Conservation (phyloP, 352 stramenopile genomes). For the Globisporangium nagaii region DNA sequence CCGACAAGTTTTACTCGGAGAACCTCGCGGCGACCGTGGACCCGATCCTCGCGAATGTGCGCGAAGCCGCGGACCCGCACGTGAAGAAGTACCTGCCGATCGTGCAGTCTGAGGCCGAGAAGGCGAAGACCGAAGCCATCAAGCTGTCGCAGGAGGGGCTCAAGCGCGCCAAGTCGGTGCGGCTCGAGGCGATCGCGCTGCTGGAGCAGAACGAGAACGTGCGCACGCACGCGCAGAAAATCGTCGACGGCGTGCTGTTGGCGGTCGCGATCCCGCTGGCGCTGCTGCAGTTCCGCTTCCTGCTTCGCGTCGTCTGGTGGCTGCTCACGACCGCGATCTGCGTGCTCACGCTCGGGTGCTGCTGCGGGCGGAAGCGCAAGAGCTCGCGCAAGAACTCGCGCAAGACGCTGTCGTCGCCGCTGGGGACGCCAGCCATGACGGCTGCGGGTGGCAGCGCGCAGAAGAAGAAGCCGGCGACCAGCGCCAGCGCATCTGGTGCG, state of each 20-base stretch:
- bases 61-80: conserved; percentile 42
- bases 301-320: conserved; percentile 51
- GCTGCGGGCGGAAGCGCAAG: conserved; percentile 41
- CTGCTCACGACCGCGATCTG: conserved; percentile 44
- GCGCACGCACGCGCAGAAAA: conserved; percentile 52
- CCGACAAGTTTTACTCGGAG: conserved; percentile 58
- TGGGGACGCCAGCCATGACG: conserved; percentile 9
- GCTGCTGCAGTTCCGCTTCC: conserved; percentile 41
- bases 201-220: conserved; percentile 60
- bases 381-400: conserved; percentile 34
- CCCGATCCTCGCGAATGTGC: conserved; percentile 49
- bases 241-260: conserved; percentile 54
- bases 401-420: conserved; percentile 12
- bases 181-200: conserved; percentile 42
- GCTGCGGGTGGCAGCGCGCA: background rate
- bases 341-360: conserved; percentile 49
- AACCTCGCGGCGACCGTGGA: conserved; percentile 64
- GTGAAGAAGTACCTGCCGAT: conserved; percentile 50
- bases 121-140: conserved; percentile 27
- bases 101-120: conserved; percentile 36
- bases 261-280: conserved; percentile 41
- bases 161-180: conserved; percentile 34
- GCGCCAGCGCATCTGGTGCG: background rate
- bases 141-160: conserved; percentile 40
- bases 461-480: conserved; percentile 1